Evolutionary conservation across 1,139 yeast genomes (phyloP).

Genomic region (Sugiyamaella neomexicana): DNA sequence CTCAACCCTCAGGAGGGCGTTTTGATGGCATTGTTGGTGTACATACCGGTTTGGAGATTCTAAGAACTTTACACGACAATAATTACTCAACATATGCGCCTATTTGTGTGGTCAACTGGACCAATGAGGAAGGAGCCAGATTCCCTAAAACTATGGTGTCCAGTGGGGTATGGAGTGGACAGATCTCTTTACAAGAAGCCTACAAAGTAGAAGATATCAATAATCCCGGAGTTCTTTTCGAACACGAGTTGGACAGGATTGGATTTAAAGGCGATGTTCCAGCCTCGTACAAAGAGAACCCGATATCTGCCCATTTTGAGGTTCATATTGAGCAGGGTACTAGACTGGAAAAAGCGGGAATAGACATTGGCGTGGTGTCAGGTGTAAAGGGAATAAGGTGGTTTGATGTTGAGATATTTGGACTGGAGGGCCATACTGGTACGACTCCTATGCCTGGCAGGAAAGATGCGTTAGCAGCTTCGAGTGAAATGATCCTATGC

Average conservation of each 20-base stretch:
- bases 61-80: constrained; percentile 63
- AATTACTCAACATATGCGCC: constrained; percentile 60
- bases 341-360: constrained; percentile 54
- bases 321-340: constrained; percentile 80
- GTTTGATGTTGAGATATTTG: constrained; percentile 55
- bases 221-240: constrained; percentile 50
- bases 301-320: constrained; percentile 69
- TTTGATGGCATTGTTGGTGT: constrained; percentile 75
- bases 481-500: constrained; percentile 55
- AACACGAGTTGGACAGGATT: constrained; percentile 57
- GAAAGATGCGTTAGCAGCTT: constrained; percentile 60
- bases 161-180: constrained; percentile 66
- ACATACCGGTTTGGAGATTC: constrained; percentile 62
- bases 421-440: constrained; percentile 71
- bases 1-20: constrained; percentile 79
- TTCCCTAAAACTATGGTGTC: constrained; percentile 68
- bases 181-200: constrained; percentile 48
- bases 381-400: constrained; percentile 71
- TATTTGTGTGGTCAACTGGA: constrained; percentile 66
- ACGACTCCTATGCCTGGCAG: constrained; percentile 68
- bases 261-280: constrained; percentile 58
- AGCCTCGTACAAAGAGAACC: constrained; percentile 52
- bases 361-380: constrained; percentile 62
- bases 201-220: constrained; percentile 55
- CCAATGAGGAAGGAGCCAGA: constrained; percentile 78